Base-by-base conservation (phyloP, 148 eudicot species). In the Nepenthes gracilis region DNA sequence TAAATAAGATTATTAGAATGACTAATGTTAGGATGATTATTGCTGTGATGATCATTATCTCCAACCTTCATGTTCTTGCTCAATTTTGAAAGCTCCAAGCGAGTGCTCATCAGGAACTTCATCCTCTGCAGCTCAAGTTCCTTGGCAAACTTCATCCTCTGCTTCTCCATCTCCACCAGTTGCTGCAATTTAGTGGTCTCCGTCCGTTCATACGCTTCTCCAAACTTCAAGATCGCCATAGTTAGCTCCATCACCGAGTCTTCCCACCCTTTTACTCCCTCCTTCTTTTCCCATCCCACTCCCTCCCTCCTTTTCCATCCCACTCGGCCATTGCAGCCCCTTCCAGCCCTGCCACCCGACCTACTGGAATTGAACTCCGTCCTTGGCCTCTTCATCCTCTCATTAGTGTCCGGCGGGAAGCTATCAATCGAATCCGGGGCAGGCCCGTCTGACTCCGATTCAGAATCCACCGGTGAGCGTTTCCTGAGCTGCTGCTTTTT, bases 101-200 rank as follows among this genome's bases (percentile, higher is more conserved):
- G 95, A 0, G 87, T 90, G 64, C 85, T 87, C 82, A 85, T 85
- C 64, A 84, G 77, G 48, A 80, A 84, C 82, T 87, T 88, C 85
- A 90, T 87, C 73, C 95, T 82, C 71, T 90, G 91, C 72, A 87
- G 63, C 75, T 90, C 97, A 45, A 87, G 54, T 35, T 90, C 97
- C 79, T 90, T 87, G 1, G 85, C 74, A 72, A 90, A 90, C 72
- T 85, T 87, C 95, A 90, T 87, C 77, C 95, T 77, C 71, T 86
- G 86, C 84, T 80, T 84, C 83, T 86, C 95, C 86, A 90, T 82
- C 77, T 84, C 95, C 77, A 87, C 87, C 80, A 87, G 34, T 64
- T 90, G 92, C 79, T 87, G 75, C 76, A 87, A 58, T 67, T 90
- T 90, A 1, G 83, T 63, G 38, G 75, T 87, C 81, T 90, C 97